Evolutionary conservation across 257 asterid species (phyloP).

Genomic region (Solanum pinnatisectum): DNA sequence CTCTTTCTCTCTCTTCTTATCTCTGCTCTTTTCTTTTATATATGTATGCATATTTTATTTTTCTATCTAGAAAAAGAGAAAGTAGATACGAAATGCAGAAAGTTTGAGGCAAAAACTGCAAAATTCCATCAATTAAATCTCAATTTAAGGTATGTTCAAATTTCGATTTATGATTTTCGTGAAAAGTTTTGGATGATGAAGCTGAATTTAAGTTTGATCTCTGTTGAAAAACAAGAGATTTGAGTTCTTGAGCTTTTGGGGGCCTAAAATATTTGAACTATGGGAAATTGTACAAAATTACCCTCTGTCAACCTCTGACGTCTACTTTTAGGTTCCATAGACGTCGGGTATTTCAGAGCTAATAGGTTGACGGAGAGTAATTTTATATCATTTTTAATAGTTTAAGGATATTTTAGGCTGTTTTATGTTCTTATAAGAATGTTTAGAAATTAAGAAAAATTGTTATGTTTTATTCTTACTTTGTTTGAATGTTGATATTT

Average conservation of each 20-base stretch:
- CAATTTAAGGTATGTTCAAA: background rate
- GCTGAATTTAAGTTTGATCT: background rate
- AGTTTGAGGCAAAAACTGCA: background rate
- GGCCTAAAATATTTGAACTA: background rate
- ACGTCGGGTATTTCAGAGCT: no score
- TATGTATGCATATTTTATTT: no score
- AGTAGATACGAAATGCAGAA: slow-evolving; percentile 6
- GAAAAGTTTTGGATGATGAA: no score
- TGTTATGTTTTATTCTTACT: background rate
- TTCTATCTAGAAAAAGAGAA: no score
- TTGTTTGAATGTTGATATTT: background rate
- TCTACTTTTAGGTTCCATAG: no score
- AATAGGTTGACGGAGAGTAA: no score
- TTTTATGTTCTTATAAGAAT: background rate
- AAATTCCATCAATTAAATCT: background rate
- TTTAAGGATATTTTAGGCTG: background rate
- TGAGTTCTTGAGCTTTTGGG: background rate
- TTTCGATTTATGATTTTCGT: background rate
- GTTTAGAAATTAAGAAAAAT: background rate
- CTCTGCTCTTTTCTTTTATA: background rate
- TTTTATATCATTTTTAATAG: no score
- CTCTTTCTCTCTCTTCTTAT: background rate
- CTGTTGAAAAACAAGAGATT: background rate
- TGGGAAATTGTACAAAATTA: no score
- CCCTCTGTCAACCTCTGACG: no score